A percentile compares a stretch with the other conserved stretches of the same genome.
phyloP scores from a whole-genome alignment of 495 filamentous ascomycete genomes.

The Xylaria grammica region DNA sequence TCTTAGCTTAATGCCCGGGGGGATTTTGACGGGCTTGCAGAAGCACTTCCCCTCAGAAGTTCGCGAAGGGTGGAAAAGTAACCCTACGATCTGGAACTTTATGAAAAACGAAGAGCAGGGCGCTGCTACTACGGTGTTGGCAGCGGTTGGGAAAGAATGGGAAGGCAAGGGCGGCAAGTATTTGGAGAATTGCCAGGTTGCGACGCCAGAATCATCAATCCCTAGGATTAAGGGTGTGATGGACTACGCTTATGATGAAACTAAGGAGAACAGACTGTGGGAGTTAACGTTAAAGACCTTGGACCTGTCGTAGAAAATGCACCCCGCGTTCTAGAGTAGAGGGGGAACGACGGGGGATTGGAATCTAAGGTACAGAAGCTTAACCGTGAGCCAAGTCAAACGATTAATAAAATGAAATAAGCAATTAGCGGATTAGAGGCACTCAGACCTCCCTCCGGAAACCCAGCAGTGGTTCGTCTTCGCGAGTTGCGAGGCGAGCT shows the following conservation, averaged over 20 bases:
- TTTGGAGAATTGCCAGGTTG: constrained; percentile 40
- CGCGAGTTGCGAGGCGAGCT: too few relatives aligned
- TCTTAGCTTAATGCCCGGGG: constrained; percentile 48
- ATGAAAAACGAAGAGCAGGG: constrained; percentile 52
- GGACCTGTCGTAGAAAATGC: neutral
- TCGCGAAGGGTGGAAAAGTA: constrained; percentile 24
- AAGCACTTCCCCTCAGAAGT: constrained; percentile 31
- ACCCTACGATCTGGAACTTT: constrained; percentile 25
- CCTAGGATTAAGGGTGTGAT: neutral
- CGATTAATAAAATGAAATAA: too few relatives aligned
- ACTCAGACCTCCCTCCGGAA: too few relatives aligned
- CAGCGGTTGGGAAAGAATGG: constrained; percentile 43
- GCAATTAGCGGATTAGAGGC: too few relatives aligned
- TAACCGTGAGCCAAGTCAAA: too few relatives aligned
- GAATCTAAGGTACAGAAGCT: too few relatives aligned
- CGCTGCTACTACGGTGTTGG: constrained; percentile 52
- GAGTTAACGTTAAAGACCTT: constrained; percentile 18
- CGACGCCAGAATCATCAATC: neutral
- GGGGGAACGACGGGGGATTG: too few relatives aligned
- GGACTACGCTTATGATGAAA: constrained; percentile 18
- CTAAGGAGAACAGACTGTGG: constrained; percentile 20
- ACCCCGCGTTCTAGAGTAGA: too few relatives aligned
- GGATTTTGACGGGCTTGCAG: constrained; percentile 26
- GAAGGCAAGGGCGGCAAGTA: constrained; percentile 45
- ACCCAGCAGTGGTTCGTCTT: too few relatives aligned